Evolutionary conservation across 768 basidiomycete species (phyloP).

Genomic region (Daedaleopsis sinensis): DNA sequence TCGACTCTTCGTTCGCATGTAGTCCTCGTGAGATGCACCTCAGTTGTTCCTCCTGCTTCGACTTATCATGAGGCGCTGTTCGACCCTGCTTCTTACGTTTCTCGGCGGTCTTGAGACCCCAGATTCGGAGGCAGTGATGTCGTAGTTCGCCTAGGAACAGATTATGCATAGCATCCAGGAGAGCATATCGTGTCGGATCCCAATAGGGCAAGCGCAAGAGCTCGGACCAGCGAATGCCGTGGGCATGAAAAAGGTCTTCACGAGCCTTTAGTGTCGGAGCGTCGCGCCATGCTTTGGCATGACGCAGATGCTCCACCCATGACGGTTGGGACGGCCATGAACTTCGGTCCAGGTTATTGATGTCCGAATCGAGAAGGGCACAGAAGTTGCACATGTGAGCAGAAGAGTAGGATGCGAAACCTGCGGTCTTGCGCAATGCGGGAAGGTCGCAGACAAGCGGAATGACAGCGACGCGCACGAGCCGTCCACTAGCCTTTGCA

Average conservation of each 20-base stretch:
- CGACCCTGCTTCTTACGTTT: not conserved
- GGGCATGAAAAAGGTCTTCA: no score
- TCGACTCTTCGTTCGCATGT: no score
- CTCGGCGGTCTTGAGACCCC: not conserved
- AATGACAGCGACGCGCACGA: constrained; percentile 33
- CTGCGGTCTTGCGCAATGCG: constrained; percentile 35
- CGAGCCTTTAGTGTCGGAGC: constrained; percentile 12
- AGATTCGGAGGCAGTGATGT: constrained; percentile 34
- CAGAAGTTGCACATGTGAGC: constrained; percentile 36
- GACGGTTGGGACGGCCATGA: constrained; percentile 27
- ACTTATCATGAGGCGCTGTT: not conserved
- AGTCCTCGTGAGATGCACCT: no score
- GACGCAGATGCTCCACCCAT: constrained; percentile 21
- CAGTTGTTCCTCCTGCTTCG: not conserved
- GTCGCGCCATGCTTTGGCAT: constrained; percentile 24
- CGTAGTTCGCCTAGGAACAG: constrained; percentile 38
- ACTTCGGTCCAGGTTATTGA: constrained; percentile 30
- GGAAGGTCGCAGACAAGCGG: constrained; percentile 41
- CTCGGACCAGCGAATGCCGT: constrained; percentile 31
- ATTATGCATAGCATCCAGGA: constrained; percentile 46
- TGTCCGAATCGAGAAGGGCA: constrained; percentile 24
- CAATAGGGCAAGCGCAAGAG: constrained; percentile 43
- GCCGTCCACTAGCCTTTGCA: constrained; percentile 32
- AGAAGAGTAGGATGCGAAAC: constrained; percentile 28
- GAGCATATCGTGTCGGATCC: constrained; percentile 34